Percentiles rank a stretch among this genome's conserved stretches.
phyloP scores from a whole-genome alignment of 306 rosid species.

The Glycine latifolia region DNA sequence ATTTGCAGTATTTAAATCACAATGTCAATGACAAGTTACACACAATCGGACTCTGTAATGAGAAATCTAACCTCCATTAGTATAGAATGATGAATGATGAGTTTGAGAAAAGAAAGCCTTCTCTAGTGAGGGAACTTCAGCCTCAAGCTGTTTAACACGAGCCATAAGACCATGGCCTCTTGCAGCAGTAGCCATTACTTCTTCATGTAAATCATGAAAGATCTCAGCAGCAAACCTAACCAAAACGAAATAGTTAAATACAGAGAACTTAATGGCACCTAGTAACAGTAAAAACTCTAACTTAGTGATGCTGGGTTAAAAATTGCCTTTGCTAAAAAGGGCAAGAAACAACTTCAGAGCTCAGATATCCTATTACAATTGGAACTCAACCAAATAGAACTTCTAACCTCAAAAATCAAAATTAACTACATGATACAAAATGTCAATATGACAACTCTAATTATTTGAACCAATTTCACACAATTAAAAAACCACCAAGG shows the following conservation, averaged over 20 bases:
- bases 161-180: constrained; percentile 90
- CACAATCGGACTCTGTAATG: constrained; percentile 30
- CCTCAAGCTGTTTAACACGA: constrained; percentile 97
- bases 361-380: constrained; percentile 1
- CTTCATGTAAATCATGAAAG: constrained; percentile 97
- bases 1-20: constrained; percentile 3
- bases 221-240: constrained; percentile 97
- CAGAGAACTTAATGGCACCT: constrained; percentile 38
- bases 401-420: background rate
- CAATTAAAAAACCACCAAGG: no score
- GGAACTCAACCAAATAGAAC: constrained; percentile 30
- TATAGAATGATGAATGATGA: constrained; percentile 73
- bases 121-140: constrained; percentile 94
- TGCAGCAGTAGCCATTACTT: constrained; percentile 88
- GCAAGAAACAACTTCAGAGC: constrained; percentile 37
- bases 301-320: background rate
- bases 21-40: constrained; percentile 35
- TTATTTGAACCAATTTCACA: no score
- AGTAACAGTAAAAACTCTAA: background rate
- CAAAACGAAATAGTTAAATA: constrained; percentile 47
- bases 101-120: constrained; percentile 88
- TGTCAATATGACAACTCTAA: no score
- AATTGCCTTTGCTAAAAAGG: background rate
- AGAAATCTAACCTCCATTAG: constrained; percentile 74
- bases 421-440: constrained; percentile 24